Evolutionary conservation across 306 rosid species (phyloP), one percentile per base, ranked within the genome.

Genomic region (Trifolium dubium): DNA sequence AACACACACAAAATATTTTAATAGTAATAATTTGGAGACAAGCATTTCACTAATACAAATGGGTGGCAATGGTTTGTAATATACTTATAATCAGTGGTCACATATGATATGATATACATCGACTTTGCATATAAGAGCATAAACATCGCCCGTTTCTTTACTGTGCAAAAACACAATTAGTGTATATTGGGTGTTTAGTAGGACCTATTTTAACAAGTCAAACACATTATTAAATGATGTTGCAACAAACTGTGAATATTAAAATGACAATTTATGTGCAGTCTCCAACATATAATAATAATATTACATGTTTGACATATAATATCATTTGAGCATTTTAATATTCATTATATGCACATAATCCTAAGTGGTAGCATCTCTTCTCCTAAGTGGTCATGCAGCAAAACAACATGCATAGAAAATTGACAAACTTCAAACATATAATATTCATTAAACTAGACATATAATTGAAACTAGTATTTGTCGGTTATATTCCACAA

Each of bases 361-460:
- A 23, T 23, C 23, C 23, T 23, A 23, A 23, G 23, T 23, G 23
- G 23, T 23, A 23, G 23, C 23, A 23, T 23, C 23, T 23, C 23
- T 23, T 23, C 23, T 23, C 23, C 23, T 23, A 23, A 23, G 23
- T 23, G 23, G 23, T 23, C 23, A 23, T 23, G 23, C 23, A 23
- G 23, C 23, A 23, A 23, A 23, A 23, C 23, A 23, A 23, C 23
- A 23, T 23, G 39, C 39, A 35, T 41, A 54, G 11, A 35, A 51
- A 53, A 29, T 43, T 67, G 44, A 55, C 67, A 32, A 32, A 51
- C 64, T 41, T 28, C 43, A 46, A 17, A 59, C 6, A 58, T 60
- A 78, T 77, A 80, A 31, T 73, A 64, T 71, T 80, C 68, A 76
- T 56, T 35, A 17, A 83, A 78, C 35, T 47, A 64, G 64, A 71